Conservation (phyloP, 192 early-diverging fungal genomes). For the Podila clonocystis region DNA sequence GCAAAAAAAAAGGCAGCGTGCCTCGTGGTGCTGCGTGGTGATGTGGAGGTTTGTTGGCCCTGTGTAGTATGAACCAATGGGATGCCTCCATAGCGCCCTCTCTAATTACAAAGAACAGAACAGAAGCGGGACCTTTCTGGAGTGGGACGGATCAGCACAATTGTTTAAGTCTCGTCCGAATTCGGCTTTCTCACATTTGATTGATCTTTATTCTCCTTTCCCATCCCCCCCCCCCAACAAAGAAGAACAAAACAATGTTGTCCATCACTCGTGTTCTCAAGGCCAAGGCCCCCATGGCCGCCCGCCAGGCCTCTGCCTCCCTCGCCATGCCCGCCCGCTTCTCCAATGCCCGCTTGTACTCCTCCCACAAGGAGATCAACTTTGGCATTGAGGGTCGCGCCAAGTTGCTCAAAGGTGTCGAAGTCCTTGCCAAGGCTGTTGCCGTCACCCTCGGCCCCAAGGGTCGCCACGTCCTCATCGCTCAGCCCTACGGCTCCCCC, state of each 20-base stretch:
- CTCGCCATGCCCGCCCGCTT: constrained; percentile 23
- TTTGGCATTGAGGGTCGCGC: constrained; percentile 98
- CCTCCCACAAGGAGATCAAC: constrained; percentile 96
- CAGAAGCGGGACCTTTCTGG: too few species aligned
- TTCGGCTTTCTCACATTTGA: constrained; percentile 8
- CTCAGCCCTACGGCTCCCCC: constrained; percentile 96
- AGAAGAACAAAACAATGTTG: constrained; percentile 24
- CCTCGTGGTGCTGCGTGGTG: too few species aligned
- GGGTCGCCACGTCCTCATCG: constrained; percentile 98
- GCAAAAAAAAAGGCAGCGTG: too few species aligned
- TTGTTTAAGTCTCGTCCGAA: too few species aligned
- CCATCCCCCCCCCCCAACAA: constrained; percentile 7
- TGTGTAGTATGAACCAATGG: too few species aligned
- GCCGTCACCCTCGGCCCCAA: constrained; percentile 99
- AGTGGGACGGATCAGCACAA: too few species aligned
- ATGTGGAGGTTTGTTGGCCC: too few species aligned
- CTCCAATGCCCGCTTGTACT: constrained; percentile 60
- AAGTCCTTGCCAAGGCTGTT: constrained; percentile 96
- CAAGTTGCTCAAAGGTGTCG: constrained; percentile 92
- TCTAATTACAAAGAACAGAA: too few species aligned
- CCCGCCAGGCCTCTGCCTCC: constrained; percentile 17
- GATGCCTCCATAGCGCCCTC: too few species aligned
- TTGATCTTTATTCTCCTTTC: constrained; percentile 8
- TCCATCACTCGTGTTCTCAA: constrained; percentile 50
- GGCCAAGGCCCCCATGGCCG: constrained; percentile 40